These are phyloP conservation scores for Globisporangium paroecandrum DNA, from an alignment of 352 stramenopile genomes.

Conservation along the genomic window DNA sequence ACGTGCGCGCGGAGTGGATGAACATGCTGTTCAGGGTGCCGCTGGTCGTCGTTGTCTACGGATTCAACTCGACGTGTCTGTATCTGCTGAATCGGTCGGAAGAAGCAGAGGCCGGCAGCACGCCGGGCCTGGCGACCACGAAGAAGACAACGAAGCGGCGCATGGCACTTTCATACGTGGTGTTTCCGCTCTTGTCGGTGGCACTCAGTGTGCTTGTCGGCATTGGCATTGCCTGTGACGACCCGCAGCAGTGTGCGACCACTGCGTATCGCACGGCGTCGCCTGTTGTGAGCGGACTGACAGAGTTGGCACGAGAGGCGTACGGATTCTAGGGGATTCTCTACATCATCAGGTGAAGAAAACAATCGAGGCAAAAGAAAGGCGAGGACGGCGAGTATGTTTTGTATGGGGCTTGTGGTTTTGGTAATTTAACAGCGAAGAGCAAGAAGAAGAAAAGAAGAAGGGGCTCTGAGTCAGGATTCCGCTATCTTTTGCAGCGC, in stretches of 20 bases:
- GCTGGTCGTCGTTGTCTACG: constrained; percentile 63
- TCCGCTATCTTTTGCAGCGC: background rate
- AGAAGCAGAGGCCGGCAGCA: constrained; percentile 2
- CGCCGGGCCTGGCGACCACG: background rate
- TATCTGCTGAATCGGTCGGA: constrained; percentile 48
- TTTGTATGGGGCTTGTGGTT: background rate
- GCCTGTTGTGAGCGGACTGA: constrained; percentile 32
- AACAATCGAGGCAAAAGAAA: background rate
- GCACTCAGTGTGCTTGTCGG: constrained; percentile 54
- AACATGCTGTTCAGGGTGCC: constrained; percentile 77
- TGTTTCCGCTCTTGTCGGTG: constrained; percentile 63
- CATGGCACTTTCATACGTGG: constrained; percentile 44
- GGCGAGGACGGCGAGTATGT: background rate
- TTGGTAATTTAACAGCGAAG: constrained; percentile 3
- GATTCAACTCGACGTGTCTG: constrained; percentile 60
- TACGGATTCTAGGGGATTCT: constrained; percentile 42
- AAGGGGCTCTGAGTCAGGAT: background rate
- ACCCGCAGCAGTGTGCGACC: constrained; percentile 50
- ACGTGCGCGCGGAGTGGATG: constrained; percentile 71
- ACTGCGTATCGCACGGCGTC: constrained; percentile 32
- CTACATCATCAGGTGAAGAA: too few relatives aligned
- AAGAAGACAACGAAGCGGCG: constrained; percentile 29
- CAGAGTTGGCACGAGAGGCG: constrained; percentile 33
- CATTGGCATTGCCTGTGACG: constrained; percentile 73
- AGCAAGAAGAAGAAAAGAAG: background rate